Conservation (phyloP, 257 asterid species). For the Avicennia marina region DNA sequence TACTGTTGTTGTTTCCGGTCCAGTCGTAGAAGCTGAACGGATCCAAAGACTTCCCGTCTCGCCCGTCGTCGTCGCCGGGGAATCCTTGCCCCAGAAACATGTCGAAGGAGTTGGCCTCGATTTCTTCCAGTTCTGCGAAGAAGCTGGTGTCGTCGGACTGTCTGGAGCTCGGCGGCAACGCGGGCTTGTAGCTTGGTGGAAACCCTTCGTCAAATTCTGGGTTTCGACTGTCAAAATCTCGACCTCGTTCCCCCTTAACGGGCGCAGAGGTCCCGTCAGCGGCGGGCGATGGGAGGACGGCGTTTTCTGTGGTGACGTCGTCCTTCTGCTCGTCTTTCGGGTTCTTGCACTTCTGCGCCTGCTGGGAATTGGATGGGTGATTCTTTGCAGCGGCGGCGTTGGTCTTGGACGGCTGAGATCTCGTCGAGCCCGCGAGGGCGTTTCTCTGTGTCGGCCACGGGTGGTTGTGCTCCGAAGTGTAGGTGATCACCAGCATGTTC, state of each 20-base stretch:
- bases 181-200: slow-evolving; percentile 50
- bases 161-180: slow-evolving; percentile 35
- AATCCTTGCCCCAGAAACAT: slow-evolving; percentile 50
- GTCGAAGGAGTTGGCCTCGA: slow-evolving; percentile 58
- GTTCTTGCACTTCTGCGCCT: slow-evolving; percentile 13
- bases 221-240: slow-evolving; percentile 21
- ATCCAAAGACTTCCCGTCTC: slow-evolving; percentile 37
- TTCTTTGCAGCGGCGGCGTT: slow-evolving; percentile 22
- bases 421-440: slow-evolving; percentile 88
- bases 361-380: too few relatives aligned
- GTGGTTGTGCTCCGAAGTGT: slow-evolving; percentile 93
- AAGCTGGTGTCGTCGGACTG: slow-evolving; percentile 56
- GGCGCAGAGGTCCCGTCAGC: slow-evolving; percentile 1
- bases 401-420: slow-evolving; percentile 50
- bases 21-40: slow-evolving; percentile 66
- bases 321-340: slow-evolving; percentile 29
- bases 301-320: slow-evolving; percentile 11
- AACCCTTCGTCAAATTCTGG: slow-evolving; percentile 33
- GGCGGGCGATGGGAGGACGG: neutral
- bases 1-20: slow-evolving; percentile 20
- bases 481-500: slow-evolving; percentile 84
- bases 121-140: slow-evolving; percentile 74
- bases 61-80: slow-evolving; percentile 24
- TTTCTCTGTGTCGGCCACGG: slow-evolving; percentile 97
- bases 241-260: slow-evolving; percentile 50